These are phyloP conservation scores for Lyophyllum semitale DNA, from an alignment of 768 basidiomycete genomes.

Conservation along the genomic window DNA sequence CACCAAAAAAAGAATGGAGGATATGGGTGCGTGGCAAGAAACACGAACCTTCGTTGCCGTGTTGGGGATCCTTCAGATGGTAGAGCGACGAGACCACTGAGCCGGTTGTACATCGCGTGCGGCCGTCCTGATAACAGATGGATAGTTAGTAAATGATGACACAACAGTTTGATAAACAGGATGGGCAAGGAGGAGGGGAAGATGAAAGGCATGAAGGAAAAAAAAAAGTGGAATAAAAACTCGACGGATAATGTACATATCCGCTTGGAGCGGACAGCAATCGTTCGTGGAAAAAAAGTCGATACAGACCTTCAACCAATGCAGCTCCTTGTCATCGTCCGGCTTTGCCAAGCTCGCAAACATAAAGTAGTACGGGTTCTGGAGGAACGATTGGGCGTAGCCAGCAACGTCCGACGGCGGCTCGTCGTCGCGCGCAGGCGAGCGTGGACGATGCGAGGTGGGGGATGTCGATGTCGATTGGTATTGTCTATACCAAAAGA, in stretches of 20 bases:
- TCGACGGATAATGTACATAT: neutral
- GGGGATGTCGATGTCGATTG: neutral
- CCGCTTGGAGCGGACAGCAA: neutral
- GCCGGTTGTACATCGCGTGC: constrained; percentile 89
- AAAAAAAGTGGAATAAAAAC: neutral
- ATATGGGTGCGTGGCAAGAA: neutral
- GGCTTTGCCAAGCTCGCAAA: constrained; percentile 89
- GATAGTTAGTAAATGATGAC: constrained; percentile 2
- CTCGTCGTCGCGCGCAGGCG: constrained; percentile 2
- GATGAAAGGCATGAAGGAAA: neutral
- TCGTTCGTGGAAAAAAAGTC: neutral
- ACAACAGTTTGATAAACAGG: too few relatives aligned
- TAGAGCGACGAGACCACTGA: constrained; percentile 89
- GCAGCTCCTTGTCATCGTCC: constrained; percentile 86
- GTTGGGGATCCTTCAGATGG: constrained; percentile 77
- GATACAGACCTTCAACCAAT: constrained; percentile 67
- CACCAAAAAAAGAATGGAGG: neutral
- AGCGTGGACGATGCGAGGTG: neutral
- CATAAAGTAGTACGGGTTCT: constrained; percentile 97
- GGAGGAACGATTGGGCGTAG: constrained; percentile 67
- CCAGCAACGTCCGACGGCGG: constrained; percentile 32
- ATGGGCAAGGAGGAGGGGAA: too few relatives aligned
- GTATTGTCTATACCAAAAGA: neutral
- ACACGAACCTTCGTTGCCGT: constrained; percentile 45
- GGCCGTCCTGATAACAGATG: constrained; percentile 65